These are phyloP conservation scores for Pleurotus giganteus DNA, from an alignment of 768 basidiomycete genomes.

Conservation along the genomic window DNA sequence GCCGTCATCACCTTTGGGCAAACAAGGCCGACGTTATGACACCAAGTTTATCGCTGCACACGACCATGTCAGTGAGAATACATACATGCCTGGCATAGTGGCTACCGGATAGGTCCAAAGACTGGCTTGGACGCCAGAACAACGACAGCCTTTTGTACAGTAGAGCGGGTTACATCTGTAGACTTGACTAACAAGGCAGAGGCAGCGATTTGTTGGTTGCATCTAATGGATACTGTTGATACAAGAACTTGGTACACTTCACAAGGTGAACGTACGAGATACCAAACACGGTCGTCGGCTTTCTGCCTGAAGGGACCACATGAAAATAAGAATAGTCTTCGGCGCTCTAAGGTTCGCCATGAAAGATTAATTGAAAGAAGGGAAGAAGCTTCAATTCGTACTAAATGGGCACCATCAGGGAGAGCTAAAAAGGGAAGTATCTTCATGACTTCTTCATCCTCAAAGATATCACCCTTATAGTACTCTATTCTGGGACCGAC, in stretches of 20 bases:
- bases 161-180: slow-evolving; percentile 89
- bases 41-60: slow-evolving; percentile 79
- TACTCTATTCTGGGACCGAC: slow-evolving; percentile 93
- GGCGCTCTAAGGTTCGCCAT: slow-evolving; percentile 47
- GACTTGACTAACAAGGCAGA: slow-evolving; percentile 74
- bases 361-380: background rate
- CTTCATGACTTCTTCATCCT: slow-evolving; percentile 82
- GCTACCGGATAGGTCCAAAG: slow-evolving; percentile 88
- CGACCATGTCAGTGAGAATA: background rate
- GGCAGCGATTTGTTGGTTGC: slow-evolving; percentile 92
- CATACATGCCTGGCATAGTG: slow-evolving; percentile 1
- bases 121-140: slow-evolving; percentile 88
- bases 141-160: slow-evolving; percentile 96
- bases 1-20: slow-evolving; percentile 59
- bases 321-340: slow-evolving; percentile 99
- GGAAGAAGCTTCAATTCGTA: slow-evolving; percentile 33
- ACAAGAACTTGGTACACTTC: background rate
- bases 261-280: slow-evolving; percentile 68
- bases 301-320: slow-evolving; percentile 68
- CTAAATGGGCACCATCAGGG: slow-evolving; percentile 95
- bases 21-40: slow-evolving; percentile 93
- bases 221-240: slow-evolving; percentile 41
- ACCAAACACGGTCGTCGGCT: slow-evolving; percentile 86
- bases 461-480: slow-evolving; percentile 71
- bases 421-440: slow-evolving; percentile 94